Base-by-base conservation (phyloP, 2,329 filamentous ascomycete genomes). In the Ploettnerulaceae sp. region DNA sequence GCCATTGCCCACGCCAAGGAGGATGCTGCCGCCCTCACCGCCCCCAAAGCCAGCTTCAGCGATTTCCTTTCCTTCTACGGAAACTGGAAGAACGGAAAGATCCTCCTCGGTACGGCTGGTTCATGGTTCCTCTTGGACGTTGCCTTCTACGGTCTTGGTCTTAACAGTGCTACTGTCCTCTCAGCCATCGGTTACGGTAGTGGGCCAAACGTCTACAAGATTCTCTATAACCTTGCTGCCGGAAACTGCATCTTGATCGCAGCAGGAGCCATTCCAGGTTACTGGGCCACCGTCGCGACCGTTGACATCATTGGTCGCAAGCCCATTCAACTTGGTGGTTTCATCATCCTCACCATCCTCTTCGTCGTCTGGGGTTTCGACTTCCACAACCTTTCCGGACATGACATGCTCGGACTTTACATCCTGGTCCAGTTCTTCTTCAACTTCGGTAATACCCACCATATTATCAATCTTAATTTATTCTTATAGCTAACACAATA, bases 271-370 rank as follows among this genome's bases (percentile, higher is more conserved):
- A 79, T 91, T 3, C 87, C 86, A 0, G 87, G 87, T 5, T 91
- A 90, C 68, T 90, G 85, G 85, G 76, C 83, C 9, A 86, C 85
- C 1, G 79, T 90, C 21, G 73, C 84, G 9, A 80, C 79, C 0
- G 79, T 90, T 51, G 87, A 93, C 64, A 87, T 77, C 1, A 57
- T 91, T 11, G 87, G 87, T 12, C 84, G 88, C 49, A 90, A 89
- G 66, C 77, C 85, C 0, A 82, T 93, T 22, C 87, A 88, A 63
- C 62, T 85, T 2, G 63, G 74, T 38, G 81, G 81, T n/a, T 86
- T 85, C 64, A 54, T 71, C 2, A 61, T 83, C 15, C 69, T 85
- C 3, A 84, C 79, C 2, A 67, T 79, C 43, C 63, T 84, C 12
- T 85, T 85, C 61, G 72, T 74, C 58, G 59, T 82, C 22, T 73